These are phyloP conservation scores for Suillus paluster DNA, from an alignment of 768 basidiomycete genomes.

Conservation along the genomic window DNA sequence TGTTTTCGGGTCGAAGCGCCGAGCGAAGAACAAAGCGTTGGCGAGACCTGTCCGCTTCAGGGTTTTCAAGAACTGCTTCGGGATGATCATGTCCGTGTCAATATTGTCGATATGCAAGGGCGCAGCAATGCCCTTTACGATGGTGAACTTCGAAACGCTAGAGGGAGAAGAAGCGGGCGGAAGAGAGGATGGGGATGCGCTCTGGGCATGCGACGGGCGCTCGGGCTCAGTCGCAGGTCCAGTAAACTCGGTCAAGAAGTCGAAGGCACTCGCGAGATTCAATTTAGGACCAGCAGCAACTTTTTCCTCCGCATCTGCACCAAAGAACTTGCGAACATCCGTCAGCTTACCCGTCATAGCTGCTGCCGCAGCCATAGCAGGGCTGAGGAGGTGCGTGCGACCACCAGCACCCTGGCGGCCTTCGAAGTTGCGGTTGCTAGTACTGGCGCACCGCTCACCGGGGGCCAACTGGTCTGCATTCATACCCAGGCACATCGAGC, in stretches of 20 bases:
- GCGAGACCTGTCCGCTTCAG: conserved; percentile 89
- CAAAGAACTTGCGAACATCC: conserved; percentile 80
- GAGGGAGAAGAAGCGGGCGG: conserved; percentile 50
- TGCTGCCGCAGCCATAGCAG: conserved; percentile 92
- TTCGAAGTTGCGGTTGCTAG: conserved; percentile 93
- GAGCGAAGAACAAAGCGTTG: conserved; percentile 79
- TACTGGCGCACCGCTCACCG: conserved; percentile 86
- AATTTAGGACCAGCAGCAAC: conserved; percentile 54
- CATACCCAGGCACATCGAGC: conserved; percentile 97
- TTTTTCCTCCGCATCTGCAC: conserved; percentile 47
- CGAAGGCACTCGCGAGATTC: conserved; percentile 71
- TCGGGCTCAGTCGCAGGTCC: conserved; percentile 58
- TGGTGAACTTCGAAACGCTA: conserved; percentile 62
- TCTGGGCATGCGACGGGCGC: conserved; percentile 36
- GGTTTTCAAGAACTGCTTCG: conserved; percentile 93
- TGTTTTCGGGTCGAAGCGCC: conserved; percentile 77
- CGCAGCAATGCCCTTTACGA: conserved; percentile 76
- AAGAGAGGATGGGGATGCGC: conserved; percentile 33
- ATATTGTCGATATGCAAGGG: conserved; percentile 82
- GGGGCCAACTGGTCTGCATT: conserved; percentile 92
- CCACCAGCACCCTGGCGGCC: conserved; percentile 89
- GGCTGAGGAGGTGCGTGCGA: conserved; percentile 86
- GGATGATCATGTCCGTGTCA: conserved; percentile 95
- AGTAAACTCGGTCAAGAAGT: conserved; percentile 78
- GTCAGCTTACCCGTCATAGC: conserved; percentile 85